Conservation (phyloP, 1,284 basidiomycete species). For the Puccinia polysora region DNA sequence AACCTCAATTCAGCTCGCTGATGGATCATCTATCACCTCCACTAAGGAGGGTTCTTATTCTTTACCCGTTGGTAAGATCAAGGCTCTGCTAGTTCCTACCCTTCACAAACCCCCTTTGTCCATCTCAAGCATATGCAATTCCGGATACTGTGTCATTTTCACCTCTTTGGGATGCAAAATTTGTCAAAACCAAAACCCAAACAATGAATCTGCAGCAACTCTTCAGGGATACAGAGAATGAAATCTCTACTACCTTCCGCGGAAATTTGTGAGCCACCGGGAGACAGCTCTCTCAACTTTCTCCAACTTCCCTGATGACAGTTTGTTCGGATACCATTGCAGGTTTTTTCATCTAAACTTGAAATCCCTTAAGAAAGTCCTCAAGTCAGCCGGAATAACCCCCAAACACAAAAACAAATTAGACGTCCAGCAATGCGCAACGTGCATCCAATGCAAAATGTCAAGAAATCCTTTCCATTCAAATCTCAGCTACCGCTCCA, state of each 20-base stretch:
- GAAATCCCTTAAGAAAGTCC: not conserved
- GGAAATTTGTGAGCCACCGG: not conserved
- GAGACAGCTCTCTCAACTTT: not conserved
- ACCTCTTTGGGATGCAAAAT: too few relatives aligned
- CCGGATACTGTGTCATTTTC: too few relatives aligned
- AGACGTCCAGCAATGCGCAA: not conserved
- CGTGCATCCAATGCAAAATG: conserved; percentile 1
- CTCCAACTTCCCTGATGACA: not conserved
- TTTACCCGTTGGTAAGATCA: too few relatives aligned
- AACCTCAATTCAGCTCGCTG: too few relatives aligned
- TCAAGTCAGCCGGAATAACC: not conserved
- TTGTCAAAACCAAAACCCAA: too few relatives aligned
- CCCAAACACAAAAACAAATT: not conserved
- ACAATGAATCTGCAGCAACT: too few relatives aligned
- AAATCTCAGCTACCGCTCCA: not conserved
- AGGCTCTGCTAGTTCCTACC: too few relatives aligned
- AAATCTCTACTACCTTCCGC: not conserved
- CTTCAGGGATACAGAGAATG: not conserved
- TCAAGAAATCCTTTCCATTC: not conserved
- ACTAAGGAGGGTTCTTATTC: too few relatives aligned
- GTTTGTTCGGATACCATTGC: not conserved
- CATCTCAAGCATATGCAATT: too few relatives aligned
- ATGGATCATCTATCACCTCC: too few relatives aligned
- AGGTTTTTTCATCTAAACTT: not conserved
- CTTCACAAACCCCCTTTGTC: too few relatives aligned